These are phyloP conservation scores for Apophysomyces ossiformis DNA, from an alignment of 371 early-diverging fungal species.

Conservation along the genomic window DNA sequence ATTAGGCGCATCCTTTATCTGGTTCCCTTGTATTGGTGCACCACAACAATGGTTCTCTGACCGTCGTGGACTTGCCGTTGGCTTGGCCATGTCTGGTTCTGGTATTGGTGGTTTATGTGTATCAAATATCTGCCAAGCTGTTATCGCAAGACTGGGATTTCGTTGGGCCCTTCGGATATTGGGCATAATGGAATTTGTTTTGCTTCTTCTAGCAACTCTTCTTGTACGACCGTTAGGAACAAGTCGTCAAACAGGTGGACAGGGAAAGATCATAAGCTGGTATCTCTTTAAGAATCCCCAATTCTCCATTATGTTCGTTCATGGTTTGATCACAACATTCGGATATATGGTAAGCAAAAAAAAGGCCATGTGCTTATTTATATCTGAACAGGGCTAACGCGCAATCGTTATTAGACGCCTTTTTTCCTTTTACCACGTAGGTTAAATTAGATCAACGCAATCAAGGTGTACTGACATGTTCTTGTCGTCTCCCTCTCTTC, in stretches of 20 bases:
- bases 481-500: background rate
- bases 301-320: constrained; percentile 31
- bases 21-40: constrained; percentile 70
- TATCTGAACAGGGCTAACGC: background rate
- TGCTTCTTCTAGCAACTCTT: constrained; percentile 17
- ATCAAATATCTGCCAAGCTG: constrained; percentile 60
- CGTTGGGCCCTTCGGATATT: constrained; percentile 64
- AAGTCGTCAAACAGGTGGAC: constrained; percentile 41
- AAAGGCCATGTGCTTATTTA: background rate
- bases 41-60: constrained; percentile 75
- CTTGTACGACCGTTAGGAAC: constrained; percentile 26
- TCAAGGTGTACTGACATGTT: background rate
- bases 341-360: constrained; percentile 30
- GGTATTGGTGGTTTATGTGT: constrained; percentile 72
- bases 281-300: constrained; percentile 31
- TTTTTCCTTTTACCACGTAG: constrained; percentile 35
- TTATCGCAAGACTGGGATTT: constrained; percentile 55
- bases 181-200: constrained; percentile 52
- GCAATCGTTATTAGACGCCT: constrained; percentile 23
- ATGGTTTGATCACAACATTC: constrained; percentile 35
- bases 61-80: constrained; percentile 72
- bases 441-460: background rate
- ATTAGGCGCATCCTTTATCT: constrained; percentile 68
- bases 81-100: constrained; percentile 65
- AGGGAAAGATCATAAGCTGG: constrained; percentile 46